Evolutionary conservation across 2,329 filamentous ascomycete species (phyloP).

Genomic region (Scorias spongiosa): DNA sequence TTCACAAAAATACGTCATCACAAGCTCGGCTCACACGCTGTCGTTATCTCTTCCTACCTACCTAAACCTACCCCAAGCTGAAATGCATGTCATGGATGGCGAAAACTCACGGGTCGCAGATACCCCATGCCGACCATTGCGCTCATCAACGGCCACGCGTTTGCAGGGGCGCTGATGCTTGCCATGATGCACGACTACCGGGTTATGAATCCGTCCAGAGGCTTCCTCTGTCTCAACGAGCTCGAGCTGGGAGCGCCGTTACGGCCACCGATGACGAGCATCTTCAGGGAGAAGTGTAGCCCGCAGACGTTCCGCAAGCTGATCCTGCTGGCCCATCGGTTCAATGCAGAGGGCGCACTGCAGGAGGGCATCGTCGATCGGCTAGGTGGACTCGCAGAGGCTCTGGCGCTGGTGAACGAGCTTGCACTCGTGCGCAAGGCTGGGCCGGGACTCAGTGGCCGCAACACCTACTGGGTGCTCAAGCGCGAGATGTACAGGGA

Average conservation of each 20-base stretch:
- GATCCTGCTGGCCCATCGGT: conserved; percentile 60
- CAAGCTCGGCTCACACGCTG: too few relatives aligned
- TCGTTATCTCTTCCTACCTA: too few relatives aligned
- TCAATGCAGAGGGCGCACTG: conserved; percentile 46
- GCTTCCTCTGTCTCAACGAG: conserved; percentile 71
- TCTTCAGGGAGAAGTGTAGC: conserved; percentile 57
- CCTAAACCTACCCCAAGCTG: too few relatives aligned
- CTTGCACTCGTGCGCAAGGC: conserved; percentile 46
- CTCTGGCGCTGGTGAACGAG: conserved; percentile 43
- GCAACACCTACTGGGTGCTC: conserved; percentile 53
- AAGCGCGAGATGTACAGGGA: conserved; percentile 66
- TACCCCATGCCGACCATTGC: conserved; percentile 73
- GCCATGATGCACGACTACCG: conserved; percentile 75
- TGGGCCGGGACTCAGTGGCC: conserved; percentile 24
- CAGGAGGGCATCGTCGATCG: conserved; percentile 54
- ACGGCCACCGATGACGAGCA: conserved; percentile 54
- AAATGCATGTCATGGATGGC: too few relatives aligned
- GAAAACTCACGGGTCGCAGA: neutral
- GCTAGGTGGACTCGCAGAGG: conserved; percentile 49
- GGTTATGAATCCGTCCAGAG: conserved; percentile 52
- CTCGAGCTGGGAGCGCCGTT: conserved; percentile 66
- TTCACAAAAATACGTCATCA: neutral
- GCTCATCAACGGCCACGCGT: conserved; percentile 66
- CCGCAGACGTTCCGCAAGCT: conserved; percentile 43
- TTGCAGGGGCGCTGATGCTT: conserved; percentile 68